A percentile compares a stretch with the other conserved stretches of the same genome.
phyloP scores from a whole-genome alignment of 2,329 filamentous ascomycete species.

The Nigrospora oryzae region DNA sequence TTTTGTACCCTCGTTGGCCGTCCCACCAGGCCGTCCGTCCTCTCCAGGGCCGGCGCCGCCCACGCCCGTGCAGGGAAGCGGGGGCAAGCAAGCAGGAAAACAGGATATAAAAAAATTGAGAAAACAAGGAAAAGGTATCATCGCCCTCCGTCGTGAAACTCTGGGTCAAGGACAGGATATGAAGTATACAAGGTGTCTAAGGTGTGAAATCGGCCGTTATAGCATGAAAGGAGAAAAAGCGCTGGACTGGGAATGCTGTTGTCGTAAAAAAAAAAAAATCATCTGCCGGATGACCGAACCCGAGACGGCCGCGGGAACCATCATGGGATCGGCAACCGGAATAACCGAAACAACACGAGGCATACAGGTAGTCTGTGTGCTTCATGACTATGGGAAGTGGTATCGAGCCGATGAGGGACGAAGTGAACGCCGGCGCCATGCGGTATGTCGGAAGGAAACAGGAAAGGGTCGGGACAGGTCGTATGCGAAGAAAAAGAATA shows the following conservation, averaged over 20 bases:
- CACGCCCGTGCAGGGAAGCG: too few relatives aligned
- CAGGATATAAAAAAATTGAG: background rate
- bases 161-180: slow-evolving; percentile 7
- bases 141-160: background rate
- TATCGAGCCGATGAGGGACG: slow-evolving; percentile 11
- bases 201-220: slow-evolving; percentile 1
- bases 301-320: too few relatives aligned
- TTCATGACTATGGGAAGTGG: slow-evolving; percentile 9
- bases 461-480: background rate
- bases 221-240: background rate
- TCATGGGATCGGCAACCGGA: background rate
- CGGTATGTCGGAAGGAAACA: slow-evolving; percentile 15
- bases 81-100: too few relatives aligned
- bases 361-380: background rate
- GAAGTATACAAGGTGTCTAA: slow-evolving; percentile 15
- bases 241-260: background rate
- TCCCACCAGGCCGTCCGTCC: too few relatives aligned
- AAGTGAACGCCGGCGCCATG: slow-evolving; percentile 27
- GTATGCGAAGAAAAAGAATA: background rate
- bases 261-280: background rate
- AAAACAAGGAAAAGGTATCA: background rate
- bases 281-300: background rate
- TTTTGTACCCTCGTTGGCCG: too few relatives aligned
- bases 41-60: too few relatives aligned
- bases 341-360: background rate